These are phyloP conservation scores for Cadophora luteo-olivacea DNA, from an alignment of 2,329 filamentous ascomycete species.

Conservation along the genomic window DNA sequence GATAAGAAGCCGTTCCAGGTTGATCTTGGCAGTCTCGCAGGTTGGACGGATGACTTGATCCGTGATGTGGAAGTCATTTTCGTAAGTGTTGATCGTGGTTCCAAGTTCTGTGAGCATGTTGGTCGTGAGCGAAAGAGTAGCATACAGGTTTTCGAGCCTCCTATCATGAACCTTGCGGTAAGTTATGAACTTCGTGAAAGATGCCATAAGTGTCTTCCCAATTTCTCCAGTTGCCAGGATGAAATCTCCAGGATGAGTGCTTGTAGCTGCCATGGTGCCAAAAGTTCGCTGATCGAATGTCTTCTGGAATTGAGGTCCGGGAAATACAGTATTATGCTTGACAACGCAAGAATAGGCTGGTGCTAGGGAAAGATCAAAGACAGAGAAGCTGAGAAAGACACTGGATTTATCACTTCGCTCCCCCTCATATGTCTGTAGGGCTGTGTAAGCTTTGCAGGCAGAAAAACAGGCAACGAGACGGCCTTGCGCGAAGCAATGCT, in stretches of 20 bases:
- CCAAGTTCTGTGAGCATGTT: conserved; percentile 23
- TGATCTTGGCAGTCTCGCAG: conserved; percentile 22
- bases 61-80: conserved; percentile 25
- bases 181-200: conserved; percentile 28
- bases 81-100: conserved; percentile 29
- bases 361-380: neutral
- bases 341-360: neutral
- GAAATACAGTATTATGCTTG: neutral
- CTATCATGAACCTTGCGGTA: conserved; percentile 29
- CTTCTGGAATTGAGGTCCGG: neutral
- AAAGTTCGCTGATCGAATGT: neutral
- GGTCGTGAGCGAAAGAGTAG: conserved; percentile 29
- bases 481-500: conserved; percentile 12
- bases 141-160: conserved; percentile 29
- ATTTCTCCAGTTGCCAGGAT: conserved; percentile 26
- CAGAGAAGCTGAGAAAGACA: neutral
- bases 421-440: conserved; percentile 19
- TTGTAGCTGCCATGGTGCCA: conserved; percentile 20
- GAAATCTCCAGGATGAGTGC: conserved; percentile 22
- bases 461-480: conserved; percentile 19
- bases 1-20: conserved; percentile 28
- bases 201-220: conserved; percentile 21
- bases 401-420: conserved; percentile 19
- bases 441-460: conserved; percentile 19
- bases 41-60: conserved; percentile 22